Evolutionary conservation across 1,284 basidiomycete species (phyloP), one percentile per base, ranked within the genome.

Genomic region (Ceratobasidium sp.): DNA sequence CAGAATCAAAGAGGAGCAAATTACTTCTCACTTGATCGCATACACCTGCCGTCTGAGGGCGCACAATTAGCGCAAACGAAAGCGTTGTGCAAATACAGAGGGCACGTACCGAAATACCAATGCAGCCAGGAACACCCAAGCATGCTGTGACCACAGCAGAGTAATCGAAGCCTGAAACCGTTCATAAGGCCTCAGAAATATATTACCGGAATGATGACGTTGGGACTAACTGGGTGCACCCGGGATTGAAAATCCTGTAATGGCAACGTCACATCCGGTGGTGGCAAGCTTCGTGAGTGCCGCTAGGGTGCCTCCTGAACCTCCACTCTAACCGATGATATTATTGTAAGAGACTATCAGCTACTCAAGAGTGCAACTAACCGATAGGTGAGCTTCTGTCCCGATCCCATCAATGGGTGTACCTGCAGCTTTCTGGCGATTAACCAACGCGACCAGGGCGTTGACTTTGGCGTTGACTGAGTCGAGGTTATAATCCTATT

Each of bases 91-190:
- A n/a, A n/a, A n/a, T n/a, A n/a, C n/a, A n/a, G n/a, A n/a, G n/a
- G n/a, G n/a, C n/a, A n/a, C 73, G 64, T 40, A 79, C 76, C 25
- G 88, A 88, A 80, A 88, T 86, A 29, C 85, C 83, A 32, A 88
- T 83, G 79, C 88, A 89, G 29, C 81, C 79, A 7, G 86, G 81
- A 2, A 84, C 83, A 57, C 82, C 83, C 69, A 88, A 80, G 80
- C 87, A 89, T 6, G 87, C 87, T 59, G 85, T 86, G 25, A 85
- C 84, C 61, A 87, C 87, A 9, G 84, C 82, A 37, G 81, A 81
- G 81, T 88, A 88, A 82, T 88, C 87, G 62, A 82, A 84, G 61
- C 46, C 66, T 66, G 67, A 29, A 29, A 25, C 34, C 59, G 2
- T 13, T 1, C 32, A 46, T 5, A 59, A 1, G 15, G 11, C 46